Percentiles rank a stretch among this genome's conserved stretches.
These are phyloP conservation scores for Heimioporus retisporus DNA, from an alignment of 1,284 basidiomycete genomes.

Conservation along the genomic window DNA sequence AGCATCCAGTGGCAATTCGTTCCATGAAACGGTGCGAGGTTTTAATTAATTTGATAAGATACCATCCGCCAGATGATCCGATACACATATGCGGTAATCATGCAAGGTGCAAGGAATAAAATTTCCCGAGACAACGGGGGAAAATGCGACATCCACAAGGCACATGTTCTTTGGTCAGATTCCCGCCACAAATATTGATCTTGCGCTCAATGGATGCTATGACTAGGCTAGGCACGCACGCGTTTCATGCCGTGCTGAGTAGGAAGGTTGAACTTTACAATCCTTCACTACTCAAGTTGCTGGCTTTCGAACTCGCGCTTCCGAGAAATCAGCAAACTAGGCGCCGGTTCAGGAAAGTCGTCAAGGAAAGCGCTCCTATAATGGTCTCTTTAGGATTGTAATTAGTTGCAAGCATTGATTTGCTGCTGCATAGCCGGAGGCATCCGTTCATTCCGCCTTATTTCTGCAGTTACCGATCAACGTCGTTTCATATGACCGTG, in stretches of 20 bases:
- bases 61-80: slow-evolving; percentile 68
- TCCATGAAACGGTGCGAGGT: slow-evolving; percentile 11
- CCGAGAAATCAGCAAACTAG: slow-evolving; percentile 54
- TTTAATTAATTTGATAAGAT: slow-evolving; percentile 47
- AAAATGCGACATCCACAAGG: slow-evolving; percentile 56
- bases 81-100: slow-evolving; percentile 64
- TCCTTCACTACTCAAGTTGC: slow-evolving; percentile 54
- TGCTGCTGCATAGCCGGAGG: neutral
- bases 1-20: slow-evolving; percentile 31
- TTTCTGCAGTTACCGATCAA: neutral
- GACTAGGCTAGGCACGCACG: slow-evolving; percentile 84
- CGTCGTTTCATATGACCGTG: neutral
- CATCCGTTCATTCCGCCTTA: neutral
- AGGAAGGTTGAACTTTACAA: slow-evolving; percentile 63
- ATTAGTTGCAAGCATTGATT: neutral
- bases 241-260: slow-evolving; percentile 75
- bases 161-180: slow-evolving; percentile 71
- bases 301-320: slow-evolving; percentile 62
- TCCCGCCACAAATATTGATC: slow-evolving; percentile 2
- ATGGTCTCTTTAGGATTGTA: slow-evolving; percentile 38
- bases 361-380: slow-evolving; percentile 57
- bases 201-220: slow-evolving; percentile 14
- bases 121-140: slow-evolving; percentile 52
- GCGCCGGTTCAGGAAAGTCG: slow-evolving; percentile 57
- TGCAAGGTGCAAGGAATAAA: slow-evolving; percentile 57